These are phyloP conservation scores for Talaromyces sp. DNA, from an alignment of 2,329 filamentous ascomycete genomes.

Conservation along the genomic window DNA sequence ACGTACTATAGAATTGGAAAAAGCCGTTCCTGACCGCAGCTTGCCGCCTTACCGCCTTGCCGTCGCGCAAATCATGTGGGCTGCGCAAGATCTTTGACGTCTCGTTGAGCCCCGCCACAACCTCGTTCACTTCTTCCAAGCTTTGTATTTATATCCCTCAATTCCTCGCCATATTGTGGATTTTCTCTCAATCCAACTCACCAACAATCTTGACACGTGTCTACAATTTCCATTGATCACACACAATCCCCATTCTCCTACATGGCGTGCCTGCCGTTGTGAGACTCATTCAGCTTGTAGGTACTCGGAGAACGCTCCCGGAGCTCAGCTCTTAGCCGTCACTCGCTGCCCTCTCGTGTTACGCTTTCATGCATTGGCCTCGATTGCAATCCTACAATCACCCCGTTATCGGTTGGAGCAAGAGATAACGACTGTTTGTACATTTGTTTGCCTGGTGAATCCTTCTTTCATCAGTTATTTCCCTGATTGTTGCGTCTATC, in stretches of 20 bases:
- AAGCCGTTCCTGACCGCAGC: conserved; percentile 18
- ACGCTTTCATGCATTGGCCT: conserved; percentile 8
- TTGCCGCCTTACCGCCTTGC: conserved; percentile 15
- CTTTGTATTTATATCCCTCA: conserved; percentile 13
- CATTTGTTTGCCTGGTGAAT: neutral
- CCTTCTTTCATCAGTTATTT: neutral
- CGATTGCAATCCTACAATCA: conserved; percentile 7
- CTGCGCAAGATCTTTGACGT: neutral
- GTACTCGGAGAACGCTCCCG: conserved; percentile 18
- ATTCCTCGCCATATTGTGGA: neutral
- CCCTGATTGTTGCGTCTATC: neutral
- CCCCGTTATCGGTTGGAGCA: neutral
- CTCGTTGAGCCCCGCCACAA: conserved; percentile 1
- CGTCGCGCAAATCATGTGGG: conserved; percentile 8
- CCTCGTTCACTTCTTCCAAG: no score
- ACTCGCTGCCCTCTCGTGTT: conserved; percentile 2
- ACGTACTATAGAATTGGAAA: no score
- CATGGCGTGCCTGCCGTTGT: conserved; percentile 16
- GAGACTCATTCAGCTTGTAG: conserved; percentile 1
- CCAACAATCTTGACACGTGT: neutral
- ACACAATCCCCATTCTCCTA: conserved; percentile 3
- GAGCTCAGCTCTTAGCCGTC: conserved; percentile 1
- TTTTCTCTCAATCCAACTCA: neutral
- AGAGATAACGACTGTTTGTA: conserved; percentile 12
- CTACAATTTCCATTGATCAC: neutral